These are phyloP conservation scores for Fusarium odoratissimum DNA, from an alignment of 2,329 filamentous ascomycete genomes.

Conservation along the genomic window DNA sequence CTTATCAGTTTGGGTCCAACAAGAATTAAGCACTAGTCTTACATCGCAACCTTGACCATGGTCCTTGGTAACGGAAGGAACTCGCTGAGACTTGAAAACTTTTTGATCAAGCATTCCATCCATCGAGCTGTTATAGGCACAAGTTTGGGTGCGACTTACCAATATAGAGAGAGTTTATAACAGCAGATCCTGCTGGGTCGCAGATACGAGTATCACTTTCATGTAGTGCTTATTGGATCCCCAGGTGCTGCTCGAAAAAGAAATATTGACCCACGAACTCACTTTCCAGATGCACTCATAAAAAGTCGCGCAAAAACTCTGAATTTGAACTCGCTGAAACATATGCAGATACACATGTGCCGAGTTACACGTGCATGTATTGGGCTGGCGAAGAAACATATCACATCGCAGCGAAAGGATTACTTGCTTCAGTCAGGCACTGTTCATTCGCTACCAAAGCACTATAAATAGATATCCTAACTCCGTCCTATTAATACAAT, in stretches of 20 bases:
- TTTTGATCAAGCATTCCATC: not conserved
- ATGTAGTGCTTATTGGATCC: not conserved
- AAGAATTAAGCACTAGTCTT: not conserved
- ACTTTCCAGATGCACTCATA: not conserved
- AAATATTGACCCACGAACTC: not conserved
- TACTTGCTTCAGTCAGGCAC: not conserved
- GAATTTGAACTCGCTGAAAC: not conserved
- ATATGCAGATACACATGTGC: not conserved
- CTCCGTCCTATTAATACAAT: not conserved
- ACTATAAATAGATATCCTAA: not conserved
- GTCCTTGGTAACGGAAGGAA: not conserved
- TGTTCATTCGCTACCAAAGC: not conserved
- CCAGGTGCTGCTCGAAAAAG: not conserved
- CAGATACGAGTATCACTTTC: not conserved
- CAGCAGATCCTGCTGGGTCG: not conserved
- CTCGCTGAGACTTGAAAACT: not conserved
- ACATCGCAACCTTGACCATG: not conserved
- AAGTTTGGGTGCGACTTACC: slow-evolving; percentile 19
- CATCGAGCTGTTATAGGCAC: slow-evolving; percentile 33
- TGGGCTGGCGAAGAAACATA: not conserved
- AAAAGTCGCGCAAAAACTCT: not conserved
- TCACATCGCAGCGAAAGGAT: not conserved
- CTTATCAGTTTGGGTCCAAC: too few species aligned
- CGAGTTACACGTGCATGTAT: not conserved
- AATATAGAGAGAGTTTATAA: not conserved